Percentiles rank a stretch among this genome's conserved stretches.
These are phyloP conservation scores for Byssochlamys sp. DNA, from an alignment of 2,329 filamentous ascomycete species.

Conservation along the genomic window DNA sequence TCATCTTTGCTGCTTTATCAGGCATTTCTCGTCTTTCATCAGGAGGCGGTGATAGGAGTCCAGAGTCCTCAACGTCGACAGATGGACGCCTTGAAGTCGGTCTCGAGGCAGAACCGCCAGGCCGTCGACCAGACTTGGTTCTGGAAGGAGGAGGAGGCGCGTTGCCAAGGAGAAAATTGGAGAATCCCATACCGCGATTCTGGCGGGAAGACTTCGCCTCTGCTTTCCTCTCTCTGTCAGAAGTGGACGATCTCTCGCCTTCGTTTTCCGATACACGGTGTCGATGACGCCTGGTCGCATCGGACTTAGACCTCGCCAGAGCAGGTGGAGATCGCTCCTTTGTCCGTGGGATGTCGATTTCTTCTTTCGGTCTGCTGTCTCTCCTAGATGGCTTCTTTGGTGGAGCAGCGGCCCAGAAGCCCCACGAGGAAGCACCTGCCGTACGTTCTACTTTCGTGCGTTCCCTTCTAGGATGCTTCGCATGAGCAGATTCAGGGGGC, in stretches of 20 bases:
- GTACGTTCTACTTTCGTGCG: conserved; percentile 67
- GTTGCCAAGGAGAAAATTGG: conserved; percentile 57
- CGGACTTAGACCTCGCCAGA: conserved; percentile 48
- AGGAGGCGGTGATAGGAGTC: conserved; percentile 61
- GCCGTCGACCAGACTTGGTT: conserved; percentile 58
- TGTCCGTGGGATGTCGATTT: conserved; percentile 16
- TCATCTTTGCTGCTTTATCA: conserved; percentile 68
- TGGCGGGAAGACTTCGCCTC: conserved; percentile 46
- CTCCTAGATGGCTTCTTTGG: conserved; percentile 43
- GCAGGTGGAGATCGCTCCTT: conserved; percentile 36
- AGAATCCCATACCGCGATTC: conserved; percentile 49
- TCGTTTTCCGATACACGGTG: conserved; percentile 51
- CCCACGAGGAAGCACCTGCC: conserved; percentile 59
- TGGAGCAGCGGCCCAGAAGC: conserved; percentile 55
- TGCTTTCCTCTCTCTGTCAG: conserved; percentile 56
- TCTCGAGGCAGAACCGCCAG: conserved; percentile 47
- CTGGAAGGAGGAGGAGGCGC: conserved; percentile 46
- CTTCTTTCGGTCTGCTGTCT: conserved; percentile 34
- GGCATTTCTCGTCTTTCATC: conserved; percentile 58
- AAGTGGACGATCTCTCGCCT: conserved; percentile 58
- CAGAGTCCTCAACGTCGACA: conserved; percentile 52
- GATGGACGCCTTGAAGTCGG: conserved; percentile 56
- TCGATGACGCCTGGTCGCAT: conserved; percentile 46
- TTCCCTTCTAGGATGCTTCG: conserved; percentile 59
- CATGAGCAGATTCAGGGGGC: conserved; percentile 46